phyloP scores from a whole-genome alignment of 192 early-diverging fungal species.

The Coemansia sp. region DNA sequence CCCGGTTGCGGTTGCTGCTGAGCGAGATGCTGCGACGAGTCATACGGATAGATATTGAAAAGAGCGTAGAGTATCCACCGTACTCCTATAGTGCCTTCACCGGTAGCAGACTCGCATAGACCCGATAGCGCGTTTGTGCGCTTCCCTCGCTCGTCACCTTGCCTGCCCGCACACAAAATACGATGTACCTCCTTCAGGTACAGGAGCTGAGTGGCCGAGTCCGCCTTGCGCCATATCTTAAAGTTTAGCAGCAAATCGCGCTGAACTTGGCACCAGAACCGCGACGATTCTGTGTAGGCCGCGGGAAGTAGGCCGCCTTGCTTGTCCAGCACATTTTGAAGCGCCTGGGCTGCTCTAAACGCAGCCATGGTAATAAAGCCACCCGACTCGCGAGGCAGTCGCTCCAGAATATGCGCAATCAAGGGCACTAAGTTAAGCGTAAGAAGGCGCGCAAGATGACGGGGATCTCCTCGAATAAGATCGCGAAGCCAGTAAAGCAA shows the following conservation, averaged over 20 bases:
- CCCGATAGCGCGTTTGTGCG: constrained; percentile 33
- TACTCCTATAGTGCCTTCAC: constrained; percentile 15
- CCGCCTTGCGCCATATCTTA: constrained; percentile 31
- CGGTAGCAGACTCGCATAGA: constrained; percentile 9
- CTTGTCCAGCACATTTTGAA: constrained; percentile 29
- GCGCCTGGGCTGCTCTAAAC: constrained; percentile 30
- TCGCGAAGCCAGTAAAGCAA: constrained; percentile 39
- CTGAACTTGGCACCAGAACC: constrained; percentile 39
- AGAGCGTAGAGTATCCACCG: constrained; percentile 41
- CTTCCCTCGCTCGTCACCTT: constrained; percentile 23
- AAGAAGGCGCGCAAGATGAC: constrained; percentile 14
- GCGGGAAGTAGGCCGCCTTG: constrained; percentile 33
- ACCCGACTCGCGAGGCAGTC: constrained; percentile 8
- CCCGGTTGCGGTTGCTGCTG: constrained; percentile 23
- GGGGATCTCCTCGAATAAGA: constrained; percentile 25
- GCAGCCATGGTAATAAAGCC: constrained; percentile 25
- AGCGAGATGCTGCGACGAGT: constrained; percentile 36
- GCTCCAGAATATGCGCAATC: constrained; percentile 27
- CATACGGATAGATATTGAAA: constrained; percentile 43
- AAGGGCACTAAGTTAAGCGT: constrained; percentile 23
- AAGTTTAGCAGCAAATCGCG: constrained; percentile 29
- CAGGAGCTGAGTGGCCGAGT: constrained; percentile 15
- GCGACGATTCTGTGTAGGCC: constrained; percentile 15
- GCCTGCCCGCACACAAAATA: constrained; percentile 20
- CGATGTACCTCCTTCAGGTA: constrained; percentile 28